These are phyloP conservation scores for Metahyphopichia silvanorum DNA, from an alignment of 805 yeast species.

Conservation along the genomic window DNA sequence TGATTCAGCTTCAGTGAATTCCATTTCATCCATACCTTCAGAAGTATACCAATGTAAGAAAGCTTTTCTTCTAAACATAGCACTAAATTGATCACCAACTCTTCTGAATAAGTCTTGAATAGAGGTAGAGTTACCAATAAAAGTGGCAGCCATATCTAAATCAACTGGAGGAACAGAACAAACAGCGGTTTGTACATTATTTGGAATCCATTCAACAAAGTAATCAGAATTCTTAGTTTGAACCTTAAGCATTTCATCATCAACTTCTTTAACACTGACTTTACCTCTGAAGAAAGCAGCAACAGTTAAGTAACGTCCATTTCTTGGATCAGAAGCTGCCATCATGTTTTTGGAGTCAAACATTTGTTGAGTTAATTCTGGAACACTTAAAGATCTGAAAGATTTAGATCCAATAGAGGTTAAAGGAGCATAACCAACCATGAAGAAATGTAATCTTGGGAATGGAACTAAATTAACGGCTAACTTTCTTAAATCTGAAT, in stretches of 20 bases:
- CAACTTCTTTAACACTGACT: slow-evolving; percentile 89
- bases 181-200: slow-evolving; percentile 90
- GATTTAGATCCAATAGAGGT: slow-evolving; percentile 77
- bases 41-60: slow-evolving; percentile 95
- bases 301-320: slow-evolving; percentile 88
- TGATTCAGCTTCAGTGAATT: slow-evolving; percentile 90
- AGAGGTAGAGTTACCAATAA: slow-evolving; percentile 89
- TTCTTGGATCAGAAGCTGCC: slow-evolving; percentile 92
- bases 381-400: slow-evolving; percentile 81
- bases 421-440: slow-evolving; percentile 93
- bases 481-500: slow-evolving; percentile 86
- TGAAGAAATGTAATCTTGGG: slow-evolving; percentile 93
- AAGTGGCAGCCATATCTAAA: slow-evolving; percentile 86
- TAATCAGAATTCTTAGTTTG: slow-evolving; percentile 78
- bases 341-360: slow-evolving; percentile 91
- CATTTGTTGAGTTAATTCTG: slow-evolving; percentile 91
- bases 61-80: slow-evolving; percentile 92
- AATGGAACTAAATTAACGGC: slow-evolving; percentile 94
- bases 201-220: slow-evolving; percentile 96
- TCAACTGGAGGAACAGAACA: slow-evolving; percentile 88
- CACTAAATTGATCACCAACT: slow-evolving; percentile 84
- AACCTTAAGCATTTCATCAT: slow-evolving; percentile 85
- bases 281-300: slow-evolving; percentile 95
- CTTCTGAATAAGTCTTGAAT: slow-evolving; percentile 89
- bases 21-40: slow-evolving; percentile 96